Evolutionary conservation across 345 rosid species (phyloP).

Genomic region (Melastoma malabathricum): DNA sequence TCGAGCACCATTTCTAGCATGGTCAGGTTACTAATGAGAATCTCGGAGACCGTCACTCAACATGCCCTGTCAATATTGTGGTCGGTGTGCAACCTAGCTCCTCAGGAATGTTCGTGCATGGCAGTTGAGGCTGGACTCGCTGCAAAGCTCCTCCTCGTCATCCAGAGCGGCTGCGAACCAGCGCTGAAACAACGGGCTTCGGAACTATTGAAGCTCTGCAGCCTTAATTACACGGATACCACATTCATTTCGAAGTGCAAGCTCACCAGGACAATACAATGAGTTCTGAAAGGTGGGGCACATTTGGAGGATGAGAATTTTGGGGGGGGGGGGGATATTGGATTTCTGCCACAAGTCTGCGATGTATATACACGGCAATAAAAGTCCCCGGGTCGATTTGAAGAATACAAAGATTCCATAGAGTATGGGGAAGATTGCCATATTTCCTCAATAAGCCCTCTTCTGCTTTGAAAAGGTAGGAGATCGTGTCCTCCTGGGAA

Average conservation of each 20-base stretch:
- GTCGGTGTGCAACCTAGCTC: slow-evolving; percentile 12
- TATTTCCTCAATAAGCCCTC: too few relatives aligned
- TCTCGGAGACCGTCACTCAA: slow-evolving; percentile 13
- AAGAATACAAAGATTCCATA: too few relatives aligned
- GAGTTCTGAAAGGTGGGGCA: background rate
- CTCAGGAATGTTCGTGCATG: slow-evolving; percentile 5
- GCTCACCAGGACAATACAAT: slow-evolving; percentile 16
- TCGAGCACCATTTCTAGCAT: slow-evolving; percentile 8
- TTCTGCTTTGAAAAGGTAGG: too few relatives aligned
- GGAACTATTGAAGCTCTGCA: slow-evolving; percentile 15
- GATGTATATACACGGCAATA: too few relatives aligned
- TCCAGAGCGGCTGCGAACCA: slow-evolving; percentile 12
- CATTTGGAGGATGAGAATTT: too few relatives aligned
- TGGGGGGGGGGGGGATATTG: too few relatives aligned
- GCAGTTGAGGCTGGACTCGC: slow-evolving; percentile 12
- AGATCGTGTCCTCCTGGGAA: too few relatives aligned
- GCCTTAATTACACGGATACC: slow-evolving; percentile 10
- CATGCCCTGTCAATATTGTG: slow-evolving; percentile 12
- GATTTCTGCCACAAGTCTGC: too few relatives aligned
- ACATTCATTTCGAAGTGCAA: slow-evolving; percentile 15
- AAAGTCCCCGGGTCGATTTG: too few relatives aligned
- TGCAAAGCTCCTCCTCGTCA: slow-evolving; percentile 13
- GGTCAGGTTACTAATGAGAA: slow-evolving; percentile 15
- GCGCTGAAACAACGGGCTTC: slow-evolving; percentile 11
- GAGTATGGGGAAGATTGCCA: too few relatives aligned